A percentile compares a stretch with the other conserved stretches of the same genome.
Evolutionary conservation across 2,329 filamentous ascomycete genomes (phyloP).

Genomic region (Triangularia verruculosa): DNA sequence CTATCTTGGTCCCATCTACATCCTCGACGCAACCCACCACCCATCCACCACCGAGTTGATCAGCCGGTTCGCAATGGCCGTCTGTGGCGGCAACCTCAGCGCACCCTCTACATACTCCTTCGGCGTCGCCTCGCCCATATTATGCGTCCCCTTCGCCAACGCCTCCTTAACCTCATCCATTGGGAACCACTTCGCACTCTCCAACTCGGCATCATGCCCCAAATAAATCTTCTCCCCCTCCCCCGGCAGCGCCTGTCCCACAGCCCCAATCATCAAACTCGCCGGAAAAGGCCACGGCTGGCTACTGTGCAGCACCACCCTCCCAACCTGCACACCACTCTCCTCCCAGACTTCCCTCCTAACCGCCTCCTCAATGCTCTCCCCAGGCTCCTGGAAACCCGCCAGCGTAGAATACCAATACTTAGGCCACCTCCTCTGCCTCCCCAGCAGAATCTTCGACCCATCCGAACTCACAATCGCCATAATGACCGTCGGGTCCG

Average conservation of each 20-base stretch:
- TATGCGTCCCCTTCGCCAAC: conserved; percentile 63
- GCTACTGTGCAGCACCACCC: conserved; percentile 77
- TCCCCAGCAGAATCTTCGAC: conserved; percentile 75
- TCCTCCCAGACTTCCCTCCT: conserved; percentile 85
- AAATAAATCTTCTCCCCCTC: conserved; percentile 76
- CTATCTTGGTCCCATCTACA: conserved; percentile 33
- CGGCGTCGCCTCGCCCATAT: conserved; percentile 61
- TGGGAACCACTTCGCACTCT: conserved; percentile 83
- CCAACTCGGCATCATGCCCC: conserved; percentile 85
- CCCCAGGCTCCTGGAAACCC: conserved; percentile 80
- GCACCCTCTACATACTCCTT: conserved; percentile 71
- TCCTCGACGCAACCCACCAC: conserved; percentile 60
- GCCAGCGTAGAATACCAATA: conserved; percentile 88
- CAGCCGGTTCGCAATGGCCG: conserved; percentile 89
- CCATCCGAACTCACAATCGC: conserved; percentile 82
- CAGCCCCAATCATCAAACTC: conserved; percentile 81
- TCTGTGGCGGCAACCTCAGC: conserved; percentile 76
- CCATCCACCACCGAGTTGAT: conserved; percentile 76
- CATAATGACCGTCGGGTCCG: conserved; percentile 93
- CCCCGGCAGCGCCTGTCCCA: conserved; percentile 77
- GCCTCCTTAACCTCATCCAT: conserved; percentile 78
- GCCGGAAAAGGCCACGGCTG: conserved; percentile 88
- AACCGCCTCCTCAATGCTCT: conserved; percentile 82
- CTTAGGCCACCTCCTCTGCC: conserved; percentile 77
- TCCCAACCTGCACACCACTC: conserved; percentile 70